phyloP scores from a whole-genome alignment of 2,329 filamentous ascomycete species.

The Xylaria sp. region DNA sequence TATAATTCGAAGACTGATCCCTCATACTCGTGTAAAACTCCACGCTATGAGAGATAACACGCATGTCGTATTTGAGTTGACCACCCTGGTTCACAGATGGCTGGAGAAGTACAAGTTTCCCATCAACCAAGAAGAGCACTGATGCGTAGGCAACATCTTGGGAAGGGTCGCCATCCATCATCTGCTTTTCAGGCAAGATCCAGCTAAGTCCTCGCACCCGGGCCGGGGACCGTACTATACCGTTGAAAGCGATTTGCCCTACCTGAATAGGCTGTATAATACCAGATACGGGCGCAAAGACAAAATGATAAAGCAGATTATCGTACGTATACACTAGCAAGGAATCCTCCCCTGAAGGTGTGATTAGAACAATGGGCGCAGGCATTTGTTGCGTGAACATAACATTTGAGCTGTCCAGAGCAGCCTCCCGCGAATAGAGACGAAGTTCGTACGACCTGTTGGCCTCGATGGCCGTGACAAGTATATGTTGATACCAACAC shows the following conservation, averaged over 20 bases:
- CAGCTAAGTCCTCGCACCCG: constrained; percentile 94
- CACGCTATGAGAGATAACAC: constrained; percentile 93
- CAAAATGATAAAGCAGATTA: constrained; percentile 93
- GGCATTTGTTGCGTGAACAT: constrained; percentile 82
- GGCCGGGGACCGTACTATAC: constrained; percentile 92
- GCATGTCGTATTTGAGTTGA: constrained; percentile 97
- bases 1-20: constrained; percentile 72
- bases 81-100: constrained; percentile 85
- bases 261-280: constrained; percentile 85
- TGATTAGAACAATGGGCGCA: constrained; percentile 88
- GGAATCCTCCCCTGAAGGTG: constrained; percentile 91
- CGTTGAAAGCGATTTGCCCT: constrained; percentile 97
- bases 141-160: constrained; percentile 95
- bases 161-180: constrained; percentile 90
- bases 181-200: constrained; percentile 91
- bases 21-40: constrained; percentile 95
- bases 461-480: constrained; percentile 92
- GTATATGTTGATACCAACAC: constrained; percentile 98
- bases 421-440: constrained; percentile 89
- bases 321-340: constrained; percentile 97
- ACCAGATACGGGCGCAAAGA: constrained; percentile 79
- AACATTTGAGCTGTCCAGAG: constrained; percentile 77
- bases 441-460: constrained; percentile 85
- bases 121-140: constrained; percentile 95
- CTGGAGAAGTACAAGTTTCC: constrained; percentile 91